These are phyloP conservation scores for Chaetomium sp. DNA, from an alignment of 2,329 filamentous ascomycete species.

Conservation along the genomic window DNA sequence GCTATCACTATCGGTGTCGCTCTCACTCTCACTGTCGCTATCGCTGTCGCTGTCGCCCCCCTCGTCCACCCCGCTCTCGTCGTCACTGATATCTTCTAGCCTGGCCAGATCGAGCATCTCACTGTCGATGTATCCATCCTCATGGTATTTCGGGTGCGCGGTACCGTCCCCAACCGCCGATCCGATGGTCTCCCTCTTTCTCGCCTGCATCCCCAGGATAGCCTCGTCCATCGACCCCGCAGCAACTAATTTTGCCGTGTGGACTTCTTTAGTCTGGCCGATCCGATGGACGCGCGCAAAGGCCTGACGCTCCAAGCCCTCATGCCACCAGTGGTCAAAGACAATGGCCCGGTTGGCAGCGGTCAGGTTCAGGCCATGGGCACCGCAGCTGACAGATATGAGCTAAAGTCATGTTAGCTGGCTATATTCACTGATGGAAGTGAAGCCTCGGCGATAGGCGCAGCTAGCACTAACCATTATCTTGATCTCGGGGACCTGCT, in stretches of 20 bases:
- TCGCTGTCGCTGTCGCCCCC: not conserved
- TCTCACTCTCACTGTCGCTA: not conserved
- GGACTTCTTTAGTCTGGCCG: constrained; percentile 23
- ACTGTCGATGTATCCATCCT: not conserved
- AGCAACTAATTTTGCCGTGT: constrained; percentile 22
- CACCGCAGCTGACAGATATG: constrained; percentile 21
- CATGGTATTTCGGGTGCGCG: not conserved
- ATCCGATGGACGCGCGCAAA: constrained; percentile 28
- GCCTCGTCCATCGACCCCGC: constrained; percentile 20
- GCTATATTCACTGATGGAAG: not conserved
- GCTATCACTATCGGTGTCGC: not conserved
- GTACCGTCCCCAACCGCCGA: not conserved
- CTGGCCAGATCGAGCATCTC: not conserved
- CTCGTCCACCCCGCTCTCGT: not conserved
- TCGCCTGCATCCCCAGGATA: constrained; percentile 18
- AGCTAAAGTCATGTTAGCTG: constrained; percentile 14
- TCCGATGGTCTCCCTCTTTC: constrained; percentile 15
- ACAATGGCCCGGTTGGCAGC: constrained; percentile 28
- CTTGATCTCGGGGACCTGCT: constrained; percentile 16
- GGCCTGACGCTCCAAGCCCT: constrained; percentile 23
- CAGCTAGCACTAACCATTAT: constrained; percentile 18
- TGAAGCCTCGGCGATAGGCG: not conserved
- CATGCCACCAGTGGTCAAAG: constrained; percentile 29
- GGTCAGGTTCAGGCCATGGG: constrained; percentile 27
- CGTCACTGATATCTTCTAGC: not conserved